These are phyloP conservation scores for Poterioochromonas sp. DNA, from an alignment of 352 stramenopile genomes.

Conservation along the genomic window DNA sequence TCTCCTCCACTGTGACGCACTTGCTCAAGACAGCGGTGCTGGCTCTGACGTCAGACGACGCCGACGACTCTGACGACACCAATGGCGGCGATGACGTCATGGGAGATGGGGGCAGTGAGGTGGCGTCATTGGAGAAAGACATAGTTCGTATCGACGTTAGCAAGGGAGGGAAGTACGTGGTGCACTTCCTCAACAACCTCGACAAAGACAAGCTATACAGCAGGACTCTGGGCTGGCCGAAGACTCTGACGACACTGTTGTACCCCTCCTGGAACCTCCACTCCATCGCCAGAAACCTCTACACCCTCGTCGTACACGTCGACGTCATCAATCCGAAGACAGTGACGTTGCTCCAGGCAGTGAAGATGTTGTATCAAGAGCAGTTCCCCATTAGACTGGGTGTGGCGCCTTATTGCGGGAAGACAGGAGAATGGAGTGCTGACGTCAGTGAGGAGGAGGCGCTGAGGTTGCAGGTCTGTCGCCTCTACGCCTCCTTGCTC, in stretches of 20 bases:
- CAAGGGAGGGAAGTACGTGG: conserved; percentile 36
- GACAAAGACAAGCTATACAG: conserved; percentile 54
- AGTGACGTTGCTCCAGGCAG: conserved; percentile 30
- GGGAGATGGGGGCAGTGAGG: background rate
- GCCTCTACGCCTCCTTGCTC: background rate
- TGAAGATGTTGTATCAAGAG: conserved; percentile 36
- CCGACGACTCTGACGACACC: background rate
- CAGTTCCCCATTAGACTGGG: conserved; percentile 44
- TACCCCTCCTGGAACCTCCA: conserved; percentile 46
- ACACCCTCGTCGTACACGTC: conserved; percentile 50
- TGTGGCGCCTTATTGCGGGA: conserved; percentile 42
- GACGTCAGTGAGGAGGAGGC: background rate
- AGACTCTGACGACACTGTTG: conserved; percentile 44
- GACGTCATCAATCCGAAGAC: conserved; percentile 41
- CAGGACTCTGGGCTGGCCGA: conserved; percentile 41
- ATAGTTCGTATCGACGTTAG: conserved; percentile 45
- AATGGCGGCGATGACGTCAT: background rate
- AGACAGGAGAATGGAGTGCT: background rate
- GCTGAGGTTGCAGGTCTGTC: conserved; percentile 1
- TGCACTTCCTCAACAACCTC: conserved; percentile 58
- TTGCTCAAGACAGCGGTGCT: background rate
- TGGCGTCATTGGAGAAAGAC: background rate
- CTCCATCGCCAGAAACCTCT: conserved; percentile 52
- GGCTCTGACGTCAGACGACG: background rate
- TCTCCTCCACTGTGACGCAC: background rate